phyloP scores from a whole-genome alignment of 345 rosid genomes.

The Eucalyptus polyanthemos region DNA sequence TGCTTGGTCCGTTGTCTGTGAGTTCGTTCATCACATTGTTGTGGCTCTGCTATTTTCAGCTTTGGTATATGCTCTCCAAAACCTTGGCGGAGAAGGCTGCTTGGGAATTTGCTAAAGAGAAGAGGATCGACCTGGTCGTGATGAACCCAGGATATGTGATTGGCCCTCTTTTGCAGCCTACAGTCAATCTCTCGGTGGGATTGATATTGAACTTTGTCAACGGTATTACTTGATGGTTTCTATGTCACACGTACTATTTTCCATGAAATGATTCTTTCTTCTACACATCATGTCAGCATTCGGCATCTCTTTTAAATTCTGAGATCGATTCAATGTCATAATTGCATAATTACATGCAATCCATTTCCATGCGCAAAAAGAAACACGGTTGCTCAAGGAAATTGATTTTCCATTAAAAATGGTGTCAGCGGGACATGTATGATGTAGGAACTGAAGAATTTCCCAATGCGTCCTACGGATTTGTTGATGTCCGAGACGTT shows the following conservation, averaged over 20 bases:
- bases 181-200: background rate
- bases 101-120: background rate
- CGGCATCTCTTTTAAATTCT: background rate
- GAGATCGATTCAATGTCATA: background rate
- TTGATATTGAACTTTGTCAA: background rate
- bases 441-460: constrained; percentile 1
- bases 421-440: too few relatives aligned
- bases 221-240: background rate
- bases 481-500: constrained; percentile 46
- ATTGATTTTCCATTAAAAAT: background rate
- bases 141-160: background rate
- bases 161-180: background rate
- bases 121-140: background rate
- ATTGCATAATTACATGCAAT: background rate
- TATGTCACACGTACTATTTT: background rate
- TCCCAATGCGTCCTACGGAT: constrained; percentile 2
- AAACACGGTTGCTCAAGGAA: background rate
- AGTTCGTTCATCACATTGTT: background rate
- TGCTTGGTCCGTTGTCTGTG: background rate
- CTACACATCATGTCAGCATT: background rate
- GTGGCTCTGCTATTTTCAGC: background rate
- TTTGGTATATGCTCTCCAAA: background rate
- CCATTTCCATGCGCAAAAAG: background rate
- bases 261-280: background rate
- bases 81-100: constrained; percentile 2